Conservation (phyloP, 176 grass and related monocot species). For the Oryza meyeriana region DNA sequence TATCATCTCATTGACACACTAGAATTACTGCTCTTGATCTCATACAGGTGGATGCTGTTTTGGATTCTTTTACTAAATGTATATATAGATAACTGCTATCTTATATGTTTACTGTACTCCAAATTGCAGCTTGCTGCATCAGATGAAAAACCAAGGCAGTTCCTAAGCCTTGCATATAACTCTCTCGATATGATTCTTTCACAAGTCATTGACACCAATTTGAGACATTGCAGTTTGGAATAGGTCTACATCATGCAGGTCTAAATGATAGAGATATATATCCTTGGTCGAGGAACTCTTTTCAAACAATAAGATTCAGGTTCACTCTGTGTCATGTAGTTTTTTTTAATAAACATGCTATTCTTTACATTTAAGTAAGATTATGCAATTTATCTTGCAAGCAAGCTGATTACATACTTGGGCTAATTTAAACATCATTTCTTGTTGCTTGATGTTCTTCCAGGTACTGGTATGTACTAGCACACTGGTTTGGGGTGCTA, state of each 20-base stretch:
- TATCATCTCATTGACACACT: constrained; percentile 91
- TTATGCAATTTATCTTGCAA: no score
- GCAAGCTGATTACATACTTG: constrained; percentile 11
- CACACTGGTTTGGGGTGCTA: constrained; percentile 98
- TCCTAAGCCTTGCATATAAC: constrained; percentile 75
- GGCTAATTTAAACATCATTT: constrained; percentile 25
- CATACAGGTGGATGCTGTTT: constrained; percentile 73
- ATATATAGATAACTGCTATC: constrained; percentile 1
- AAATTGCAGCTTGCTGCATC: constrained; percentile 72
- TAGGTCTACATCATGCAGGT: constrained; percentile 95
- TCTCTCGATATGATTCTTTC: constrained; percentile 93
- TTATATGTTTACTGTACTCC: constrained; percentile 36
- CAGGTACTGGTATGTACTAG: constrained; percentile 94
- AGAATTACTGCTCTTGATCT: constrained; percentile 98
- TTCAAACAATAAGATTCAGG: constrained; percentile 99
- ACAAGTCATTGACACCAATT: constrained; percentile 87
- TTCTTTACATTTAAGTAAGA: no score
- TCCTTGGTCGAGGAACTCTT: constrained; percentile 95
- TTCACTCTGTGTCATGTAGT: constrained; percentile 25
- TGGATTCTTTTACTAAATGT: constrained; percentile 22
- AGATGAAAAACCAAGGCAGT: constrained; percentile 95
- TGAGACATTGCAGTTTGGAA: constrained; percentile 97
- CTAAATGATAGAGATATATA: constrained; percentile 94
- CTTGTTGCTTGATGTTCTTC: constrained; percentile 28
- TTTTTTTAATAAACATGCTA: neutral